These are phyloP conservation scores for Globisporangium ultimum DNA, from an alignment of 352 stramenopile genomes.

Conservation along the genomic window DNA sequence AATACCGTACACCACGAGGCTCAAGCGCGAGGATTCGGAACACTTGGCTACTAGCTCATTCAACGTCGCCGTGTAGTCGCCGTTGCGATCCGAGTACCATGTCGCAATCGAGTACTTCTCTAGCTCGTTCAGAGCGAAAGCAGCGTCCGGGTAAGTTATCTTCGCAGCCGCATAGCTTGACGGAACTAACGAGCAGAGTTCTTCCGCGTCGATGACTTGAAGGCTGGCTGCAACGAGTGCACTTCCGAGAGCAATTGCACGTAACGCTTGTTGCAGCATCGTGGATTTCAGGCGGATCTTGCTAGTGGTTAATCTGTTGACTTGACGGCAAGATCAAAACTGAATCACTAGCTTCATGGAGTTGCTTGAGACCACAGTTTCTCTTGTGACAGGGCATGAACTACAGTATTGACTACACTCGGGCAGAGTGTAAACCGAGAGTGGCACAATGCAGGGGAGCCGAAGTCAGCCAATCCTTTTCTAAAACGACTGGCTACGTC, in stretches of 20 bases:
- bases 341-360: not conserved
- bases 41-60: constrained; percentile 32
- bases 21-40: constrained; percentile 35
- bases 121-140: constrained; percentile 32
- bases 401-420: not conserved
- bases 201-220: not conserved
- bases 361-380: too few relatives aligned
- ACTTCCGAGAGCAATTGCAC: not conserved
- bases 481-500: not conserved
- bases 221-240: not conserved
- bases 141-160: constrained; percentile 31
- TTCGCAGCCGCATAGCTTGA: constrained; percentile 21
- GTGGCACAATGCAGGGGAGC: not conserved
- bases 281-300: not conserved
- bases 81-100: constrained; percentile 59
- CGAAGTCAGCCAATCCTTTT: not conserved
- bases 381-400: not conserved
- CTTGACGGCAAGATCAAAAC: not conserved
- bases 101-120: constrained; percentile 40
- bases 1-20: constrained; percentile 61
- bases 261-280: not conserved
- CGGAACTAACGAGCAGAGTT: constrained; percentile 1
- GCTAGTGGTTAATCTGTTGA: not conserved
- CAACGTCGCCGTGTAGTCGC: constrained; percentile 13
- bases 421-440: not conserved